Conservation (phyloP, 2,329 filamentous ascomycete genomes). For the Pestalotiopsis sp. region DNA sequence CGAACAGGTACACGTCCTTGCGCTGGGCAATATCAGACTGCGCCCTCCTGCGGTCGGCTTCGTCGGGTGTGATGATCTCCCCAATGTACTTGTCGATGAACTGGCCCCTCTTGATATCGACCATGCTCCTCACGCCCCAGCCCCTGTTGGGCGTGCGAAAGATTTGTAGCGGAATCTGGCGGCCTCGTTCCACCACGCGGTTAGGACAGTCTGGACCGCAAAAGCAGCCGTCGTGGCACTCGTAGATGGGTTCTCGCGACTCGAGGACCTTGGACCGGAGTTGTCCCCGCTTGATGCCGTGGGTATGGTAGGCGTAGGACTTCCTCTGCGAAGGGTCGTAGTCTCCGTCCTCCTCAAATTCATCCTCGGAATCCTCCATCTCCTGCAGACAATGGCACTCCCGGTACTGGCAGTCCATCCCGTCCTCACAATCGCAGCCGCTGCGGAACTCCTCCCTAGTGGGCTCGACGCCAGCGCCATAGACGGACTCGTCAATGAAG, state of each 20-base stretch:
- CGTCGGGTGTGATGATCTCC: constrained; percentile 64
- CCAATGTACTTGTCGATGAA: constrained; percentile 83
- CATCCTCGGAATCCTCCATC: constrained; percentile 35
- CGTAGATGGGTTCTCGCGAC: constrained; percentile 70
- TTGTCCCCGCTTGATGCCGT: constrained; percentile 53
- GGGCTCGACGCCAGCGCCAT: constrained; percentile 61
- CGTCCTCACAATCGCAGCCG: constrained; percentile 69
- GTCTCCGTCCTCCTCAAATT: constrained; percentile 56
- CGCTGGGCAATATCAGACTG: constrained; percentile 56
- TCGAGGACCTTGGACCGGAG: constrained; percentile 55
- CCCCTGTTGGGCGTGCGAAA: constrained; percentile 75
- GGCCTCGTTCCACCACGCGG: constrained; percentile 74
- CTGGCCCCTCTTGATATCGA: constrained; percentile 70
- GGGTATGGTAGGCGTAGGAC: constrained; percentile 67
- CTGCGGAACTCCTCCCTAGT: constrained; percentile 65
- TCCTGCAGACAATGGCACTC: constrained; percentile 69
- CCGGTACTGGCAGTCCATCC: constrained; percentile 68
- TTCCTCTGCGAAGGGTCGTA: constrained; percentile 40
- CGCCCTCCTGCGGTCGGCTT: constrained; percentile 68
- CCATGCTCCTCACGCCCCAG: constrained; percentile 73
- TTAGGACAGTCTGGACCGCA: constrained; percentile 72
- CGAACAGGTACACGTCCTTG: constrained; percentile 82
- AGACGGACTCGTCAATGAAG: constrained; percentile 67
- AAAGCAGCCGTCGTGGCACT: constrained; percentile 74
- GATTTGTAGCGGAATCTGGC: constrained; percentile 73